Percentiles rank a stretch among this genome's conserved stretches.
Conservation (phyloP, 2,329 filamentous ascomycete genomes). For the Botrytis sinoallii region DNA sequence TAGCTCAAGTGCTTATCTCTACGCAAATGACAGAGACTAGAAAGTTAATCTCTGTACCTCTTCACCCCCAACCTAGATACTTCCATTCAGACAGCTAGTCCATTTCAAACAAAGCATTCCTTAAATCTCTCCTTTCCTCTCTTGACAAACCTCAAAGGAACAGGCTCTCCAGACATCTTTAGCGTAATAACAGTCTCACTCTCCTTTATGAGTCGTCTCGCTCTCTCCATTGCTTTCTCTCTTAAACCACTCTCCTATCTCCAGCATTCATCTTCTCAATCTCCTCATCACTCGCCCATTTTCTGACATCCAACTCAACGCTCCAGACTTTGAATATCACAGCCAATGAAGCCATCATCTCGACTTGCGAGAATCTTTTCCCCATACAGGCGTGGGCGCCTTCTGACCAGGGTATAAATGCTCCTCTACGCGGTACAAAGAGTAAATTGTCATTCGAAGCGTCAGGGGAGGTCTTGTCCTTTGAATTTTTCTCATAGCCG, state of each 20-base stretch:
- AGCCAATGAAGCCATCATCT: slow-evolving; percentile 34
- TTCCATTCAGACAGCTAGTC: too few species aligned
- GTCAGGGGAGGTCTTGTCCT: neutral
- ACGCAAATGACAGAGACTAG: neutral
- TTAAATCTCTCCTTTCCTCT: slow-evolving; percentile 24
- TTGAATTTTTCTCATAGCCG: neutral
- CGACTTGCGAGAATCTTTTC: slow-evolving; percentile 36
- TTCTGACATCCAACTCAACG: slow-evolving; percentile 25
- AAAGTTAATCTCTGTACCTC: neutral
- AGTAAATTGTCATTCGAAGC: neutral
- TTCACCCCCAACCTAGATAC: neutral
- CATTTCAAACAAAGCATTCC: neutral
- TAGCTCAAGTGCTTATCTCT: neutral
- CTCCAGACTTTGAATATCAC: slow-evolving; percentile 22
- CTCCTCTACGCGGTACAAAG: slow-evolving; percentile 21
- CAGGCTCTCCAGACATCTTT: slow-evolving; percentile 18
- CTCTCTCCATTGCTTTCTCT: slow-evolving; percentile 21
- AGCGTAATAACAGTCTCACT: slow-evolving; percentile 21
- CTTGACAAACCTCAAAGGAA: slow-evolving; percentile 25
- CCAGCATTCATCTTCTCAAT: slow-evolving; percentile 16
- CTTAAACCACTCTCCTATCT: slow-evolving; percentile 20
- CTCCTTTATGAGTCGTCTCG: slow-evolving; percentile 18
- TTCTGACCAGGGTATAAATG: slow-evolving; percentile 35
- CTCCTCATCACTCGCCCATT: slow-evolving; percentile 26
- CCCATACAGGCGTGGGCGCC: slow-evolving; percentile 40